A percentile compares a stretch with the other conserved stretches of the same genome.
These are phyloP conservation scores for Ophiostoma piceae DNA, from an alignment of 2,329 filamentous ascomycete species.

Conservation along the genomic window DNA sequence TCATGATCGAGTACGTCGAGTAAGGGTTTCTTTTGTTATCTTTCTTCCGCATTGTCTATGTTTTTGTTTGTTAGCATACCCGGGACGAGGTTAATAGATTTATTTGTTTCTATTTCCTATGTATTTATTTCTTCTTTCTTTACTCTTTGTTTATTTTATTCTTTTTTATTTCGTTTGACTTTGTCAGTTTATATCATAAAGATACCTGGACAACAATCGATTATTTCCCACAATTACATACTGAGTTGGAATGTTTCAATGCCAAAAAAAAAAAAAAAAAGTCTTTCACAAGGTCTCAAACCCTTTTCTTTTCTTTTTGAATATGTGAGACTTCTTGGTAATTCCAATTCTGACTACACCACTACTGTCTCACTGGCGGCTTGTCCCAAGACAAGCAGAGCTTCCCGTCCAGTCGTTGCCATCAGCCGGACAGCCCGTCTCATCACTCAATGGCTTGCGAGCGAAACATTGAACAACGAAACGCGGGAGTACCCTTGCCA, in stretches of 20 bases:
- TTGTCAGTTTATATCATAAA: too few relatives aligned
- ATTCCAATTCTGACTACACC: background rate
- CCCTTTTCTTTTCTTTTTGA: background rate
- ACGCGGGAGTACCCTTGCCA: constrained; percentile 3
- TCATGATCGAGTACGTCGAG: constrained; percentile 89
- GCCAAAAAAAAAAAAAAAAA: too few relatives aligned
- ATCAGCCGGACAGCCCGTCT: background rate
- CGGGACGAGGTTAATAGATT: constrained; percentile 5
- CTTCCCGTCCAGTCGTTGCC: constrained; percentile 1
- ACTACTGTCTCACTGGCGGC: constrained; percentile 5
- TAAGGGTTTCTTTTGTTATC: background rate
- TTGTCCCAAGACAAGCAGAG: background rate
- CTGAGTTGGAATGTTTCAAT: too few relatives aligned
- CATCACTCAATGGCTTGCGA: background rate
- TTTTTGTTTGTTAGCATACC: constrained; percentile 8
- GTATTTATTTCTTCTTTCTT: background rate
- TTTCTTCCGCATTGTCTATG: background rate
- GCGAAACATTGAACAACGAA: background rate
- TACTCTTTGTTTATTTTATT: background rate
- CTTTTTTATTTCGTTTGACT: background rate
- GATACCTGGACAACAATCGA: too few relatives aligned
- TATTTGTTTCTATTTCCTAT: background rate
- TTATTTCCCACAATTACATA: too few relatives aligned
- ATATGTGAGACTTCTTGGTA: background rate
- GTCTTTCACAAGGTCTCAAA: too few relatives aligned